These are phyloP conservation scores for Themeda triandra DNA, from an alignment of 176 grass and related monocot species.

Conservation along the genomic window DNA sequence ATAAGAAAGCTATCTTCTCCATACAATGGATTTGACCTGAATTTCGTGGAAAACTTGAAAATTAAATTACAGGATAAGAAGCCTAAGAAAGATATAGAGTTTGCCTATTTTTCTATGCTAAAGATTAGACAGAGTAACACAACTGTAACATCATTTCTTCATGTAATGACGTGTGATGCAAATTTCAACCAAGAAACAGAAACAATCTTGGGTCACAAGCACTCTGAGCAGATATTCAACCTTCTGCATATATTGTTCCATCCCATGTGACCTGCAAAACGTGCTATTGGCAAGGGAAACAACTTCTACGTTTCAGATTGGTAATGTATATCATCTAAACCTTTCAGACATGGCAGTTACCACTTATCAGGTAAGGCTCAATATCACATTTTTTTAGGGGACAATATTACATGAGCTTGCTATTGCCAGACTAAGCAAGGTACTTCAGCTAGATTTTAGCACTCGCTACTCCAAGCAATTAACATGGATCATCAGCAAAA, in stretches of 20 bases:
- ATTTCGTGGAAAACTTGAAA: neutral
- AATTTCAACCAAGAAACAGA: neutral
- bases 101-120: too few species aligned
- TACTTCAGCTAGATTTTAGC: neutral
- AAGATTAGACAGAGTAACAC: too few species aligned
- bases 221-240: constrained; percentile 40
- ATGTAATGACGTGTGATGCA: too few species aligned
- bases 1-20: neutral
- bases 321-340: neutral
- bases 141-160: too few species aligned
- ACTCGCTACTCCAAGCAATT: constrained; percentile 2
- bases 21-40: neutral
- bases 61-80: too few species aligned
- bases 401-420: constrained; percentile 1
- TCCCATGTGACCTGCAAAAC: constrained; percentile 85
- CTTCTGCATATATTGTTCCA: constrained; percentile 71
- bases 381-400: too few species aligned
- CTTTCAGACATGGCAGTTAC: neutral
- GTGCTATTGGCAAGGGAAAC: constrained; percentile 44
- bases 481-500: constrained; percentile 26
- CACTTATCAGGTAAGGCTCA: neutral
- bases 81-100: too few species aligned
- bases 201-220: constrained; percentile 12
- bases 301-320: neutral
- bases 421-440: neutral